A percentile compares a stretch with the other conserved stretches of the same genome.
These are phyloP conservation scores for Luzula sylvatica DNA, from an alignment of 176 grass and related monocot genomes.

Conservation along the genomic window DNA sequence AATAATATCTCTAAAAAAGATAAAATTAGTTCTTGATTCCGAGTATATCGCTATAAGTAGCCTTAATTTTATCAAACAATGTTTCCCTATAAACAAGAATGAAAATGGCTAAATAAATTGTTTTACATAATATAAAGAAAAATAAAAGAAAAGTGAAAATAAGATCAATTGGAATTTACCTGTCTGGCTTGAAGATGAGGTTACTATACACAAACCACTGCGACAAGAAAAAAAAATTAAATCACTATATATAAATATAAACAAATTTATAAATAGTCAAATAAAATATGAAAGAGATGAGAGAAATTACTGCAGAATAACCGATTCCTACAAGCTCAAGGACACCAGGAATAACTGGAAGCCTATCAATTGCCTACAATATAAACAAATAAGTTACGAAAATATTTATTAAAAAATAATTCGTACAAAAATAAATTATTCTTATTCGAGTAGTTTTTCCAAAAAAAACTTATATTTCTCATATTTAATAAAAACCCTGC, in stretches of 20 bases:
- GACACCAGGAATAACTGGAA: slow-evolving; percentile 67
- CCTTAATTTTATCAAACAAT: slow-evolving; percentile 18
- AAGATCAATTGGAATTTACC: slow-evolving; percentile 26
- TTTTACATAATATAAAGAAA: neutral
- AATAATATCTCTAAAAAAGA: neutral
- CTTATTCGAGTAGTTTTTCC: too few species aligned
- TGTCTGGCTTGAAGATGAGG: slow-evolving; percentile 81
- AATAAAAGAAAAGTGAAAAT: neutral
- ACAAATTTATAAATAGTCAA: neutral
- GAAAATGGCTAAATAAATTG: neutral
- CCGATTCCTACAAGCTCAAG: slow-evolving; percentile 88
- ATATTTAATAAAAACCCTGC: too few species aligned
- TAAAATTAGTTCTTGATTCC: slow-evolving; percentile 9
- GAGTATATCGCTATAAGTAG: slow-evolving; percentile 15
- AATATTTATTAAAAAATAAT: too few species aligned
- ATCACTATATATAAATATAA: neutral
- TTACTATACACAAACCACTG: slow-evolving; percentile 97
- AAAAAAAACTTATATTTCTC: too few species aligned
- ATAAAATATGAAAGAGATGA: slow-evolving; percentile 13
- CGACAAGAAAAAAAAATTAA: slow-evolving; percentile 29
- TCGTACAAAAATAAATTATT: too few species aligned
- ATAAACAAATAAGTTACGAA: too few species aligned
- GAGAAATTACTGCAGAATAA: slow-evolving; percentile 58
- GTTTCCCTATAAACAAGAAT: slow-evolving; percentile 4
- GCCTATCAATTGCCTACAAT: slow-evolving; percentile 62